phyloP scores from a whole-genome alignment of 2,329 filamentous ascomycete species.

The Periconia macrospinosa region DNA sequence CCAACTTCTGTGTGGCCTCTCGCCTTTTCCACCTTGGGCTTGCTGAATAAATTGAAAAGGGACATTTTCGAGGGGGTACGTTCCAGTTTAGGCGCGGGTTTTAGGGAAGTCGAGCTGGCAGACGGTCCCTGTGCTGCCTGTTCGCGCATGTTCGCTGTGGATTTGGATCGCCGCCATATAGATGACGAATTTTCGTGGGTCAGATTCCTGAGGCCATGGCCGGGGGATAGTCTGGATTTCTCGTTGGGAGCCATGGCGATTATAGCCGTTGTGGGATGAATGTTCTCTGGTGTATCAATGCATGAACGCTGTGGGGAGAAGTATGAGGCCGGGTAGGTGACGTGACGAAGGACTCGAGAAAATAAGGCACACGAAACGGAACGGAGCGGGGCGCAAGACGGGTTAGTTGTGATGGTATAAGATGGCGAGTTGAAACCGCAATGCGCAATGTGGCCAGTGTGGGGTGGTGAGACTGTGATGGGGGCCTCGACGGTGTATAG shows the following conservation, averaged over 20 bases:
- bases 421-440: not conserved
- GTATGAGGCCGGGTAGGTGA: not conserved
- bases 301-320: constrained; percentile 14
- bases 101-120: constrained; percentile 6
- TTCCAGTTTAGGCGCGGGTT: constrained; percentile 31
- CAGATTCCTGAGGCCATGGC: constrained; percentile 25
- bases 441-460: constrained; percentile 7
- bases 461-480: not conserved
- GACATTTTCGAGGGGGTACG: constrained; percentile 49
- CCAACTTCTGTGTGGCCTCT: constrained; percentile 51
- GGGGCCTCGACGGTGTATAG: not conserved
- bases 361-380: not conserved
- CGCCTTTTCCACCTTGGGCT: constrained; percentile 52
- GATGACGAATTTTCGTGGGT: constrained; percentile 27
- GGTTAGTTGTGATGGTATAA: constrained; percentile 3
- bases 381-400: constrained; percentile 3
- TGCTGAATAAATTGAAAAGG: constrained; percentile 53
- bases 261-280: constrained; percentile 13
- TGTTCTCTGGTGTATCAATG: constrained; percentile 9
- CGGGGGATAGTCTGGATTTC: constrained; percentile 16
- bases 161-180: constrained; percentile 42
- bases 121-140: constrained; percentile 10
- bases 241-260: constrained; percentile 31
- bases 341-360: not conserved
- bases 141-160: constrained; percentile 33